Base-by-base conservation (phyloP, 2,329 filamentous ascomycete genomes). In the Alternaria metachromatica region DNA sequence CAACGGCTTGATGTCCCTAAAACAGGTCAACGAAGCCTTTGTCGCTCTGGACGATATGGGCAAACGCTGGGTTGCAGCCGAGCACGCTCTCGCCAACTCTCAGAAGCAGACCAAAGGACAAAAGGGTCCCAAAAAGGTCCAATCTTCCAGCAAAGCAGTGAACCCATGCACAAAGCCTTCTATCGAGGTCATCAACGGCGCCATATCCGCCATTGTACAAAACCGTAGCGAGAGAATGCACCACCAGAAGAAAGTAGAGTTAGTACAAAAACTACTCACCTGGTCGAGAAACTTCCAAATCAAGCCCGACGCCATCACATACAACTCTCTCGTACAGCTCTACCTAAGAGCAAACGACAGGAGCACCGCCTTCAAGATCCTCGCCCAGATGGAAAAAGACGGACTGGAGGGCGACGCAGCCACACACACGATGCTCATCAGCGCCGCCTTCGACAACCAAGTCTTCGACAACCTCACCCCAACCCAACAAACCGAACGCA, bases 341-440 rank as follows among this genome's bases (percentile, higher is more conserved):
- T 82, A 88, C 60, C 82, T 93, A 62, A 82, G 84, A 13, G 78
- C 82, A 18, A 84, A 84, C 23, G 80, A 84, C 25, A 72, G 79
- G 33, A 73, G 82, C 1, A 85, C 87, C 44, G 84, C 87, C 12
- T 81, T 84, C 46, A 76, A 76, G 3, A 72, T 93, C 12, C 82
- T 93, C 3, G 72, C 80, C 5, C 80, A 84, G 58, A 94, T 94
- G 91, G 80, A 85, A 43, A 66, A 76, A 3, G 79, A 84, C 15
- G 83, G 84, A 3, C 77, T 93, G 26, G 69, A 83, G 28, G 86
- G 89, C 1, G 88, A 94, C 75, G 82, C 85, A n/a, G 86, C 86
- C 6, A 96, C 93, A 0, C 92, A 92, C 77, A 92, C 89, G 21
- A 88, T 93, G 65, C 84, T 96, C 60, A 82, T 96, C 8, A 88